Evolutionary conservation across 208 protist species (phyloP).

Genomic region (Acanthamoeba rhysodes): DNA sequence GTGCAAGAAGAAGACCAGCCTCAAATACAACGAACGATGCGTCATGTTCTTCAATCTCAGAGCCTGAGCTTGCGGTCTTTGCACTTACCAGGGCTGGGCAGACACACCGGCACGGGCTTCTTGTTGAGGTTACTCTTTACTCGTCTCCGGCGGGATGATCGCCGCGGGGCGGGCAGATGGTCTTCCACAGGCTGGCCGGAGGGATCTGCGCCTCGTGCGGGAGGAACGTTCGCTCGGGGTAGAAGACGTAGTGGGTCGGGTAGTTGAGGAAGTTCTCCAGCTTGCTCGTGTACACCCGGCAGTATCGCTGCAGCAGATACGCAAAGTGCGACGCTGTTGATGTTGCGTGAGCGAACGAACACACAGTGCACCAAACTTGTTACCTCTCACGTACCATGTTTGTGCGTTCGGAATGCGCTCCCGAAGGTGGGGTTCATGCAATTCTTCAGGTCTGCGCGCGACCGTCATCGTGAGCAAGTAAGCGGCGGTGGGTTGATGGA

Average conservation of each 20-base stretch:
- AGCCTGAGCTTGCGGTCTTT: too few species aligned
- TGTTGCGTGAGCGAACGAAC: too few species aligned
- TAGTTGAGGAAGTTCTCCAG: slow-evolving; percentile 74
- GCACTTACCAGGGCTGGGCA: too few species aligned
- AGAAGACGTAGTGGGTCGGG: slow-evolving; percentile 60
- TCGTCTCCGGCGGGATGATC: not conserved
- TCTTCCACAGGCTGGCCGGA: slow-evolving; percentile 56
- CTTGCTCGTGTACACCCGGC: slow-evolving; percentile 62
- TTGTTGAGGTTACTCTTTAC: not conserved
- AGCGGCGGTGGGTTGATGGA: not conserved
- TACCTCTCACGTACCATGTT: not conserved
- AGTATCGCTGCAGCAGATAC: slow-evolving; percentile 63
- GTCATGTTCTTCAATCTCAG: too few species aligned
- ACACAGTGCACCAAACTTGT: not conserved
- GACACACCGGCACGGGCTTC: not conserved
- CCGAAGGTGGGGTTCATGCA: slow-evolving; percentile 53
- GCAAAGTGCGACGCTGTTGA: slow-evolving; percentile 58
- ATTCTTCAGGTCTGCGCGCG: slow-evolving; percentile 49
- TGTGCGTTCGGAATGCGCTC: slow-evolving; percentile 66
- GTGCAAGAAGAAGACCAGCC: not conserved
- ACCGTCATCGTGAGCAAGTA: not conserved
- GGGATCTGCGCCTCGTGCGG: slow-evolving; percentile 49
- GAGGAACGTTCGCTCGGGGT: slow-evolving; percentile 65
- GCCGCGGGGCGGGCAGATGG: slow-evolving; percentile 54
- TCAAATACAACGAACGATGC: too few species aligned